Base-by-base conservation (phyloP, 257 asterid genomes). In the Nicotiana obtusifolia region DNA sequence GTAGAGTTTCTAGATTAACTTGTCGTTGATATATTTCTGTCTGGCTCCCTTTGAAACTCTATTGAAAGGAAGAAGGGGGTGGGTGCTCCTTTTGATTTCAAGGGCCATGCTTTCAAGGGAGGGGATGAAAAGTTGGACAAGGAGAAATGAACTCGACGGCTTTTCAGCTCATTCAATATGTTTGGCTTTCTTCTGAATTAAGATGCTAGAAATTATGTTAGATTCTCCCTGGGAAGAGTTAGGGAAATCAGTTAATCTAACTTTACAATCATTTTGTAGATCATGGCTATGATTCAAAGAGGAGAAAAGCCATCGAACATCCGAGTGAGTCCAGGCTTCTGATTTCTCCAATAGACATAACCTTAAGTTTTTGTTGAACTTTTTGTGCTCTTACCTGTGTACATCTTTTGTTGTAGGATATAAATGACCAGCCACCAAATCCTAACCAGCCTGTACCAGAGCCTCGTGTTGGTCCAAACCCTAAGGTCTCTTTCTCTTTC, bases 261-360 rank as follows among this genome's bases (percentile, higher is more conserved):
- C 44, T 16, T 31, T 35, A 31, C 30, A 5, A 14, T 62, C 37
- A 24, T 64, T 26, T 64, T 84, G 88, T 93, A 95, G 99, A 91
- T 95, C 85, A 87, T 95, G 98, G 89, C 87, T 77, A 93, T 91
- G 97, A 88, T 95, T 85, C 93, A 91, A 82, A 89, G 97, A 88
- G 99, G 99, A 85, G 99, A 95, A 86, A 94, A 81, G 75, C 99
- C 97, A n/a, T 78, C 97, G 73, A 94, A 94, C 83, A 90, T 95
- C 77, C 89, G 97, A 89, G 99, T 95, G 80, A 76, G 91, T 89
- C 83, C 81, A 65, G 80, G 31, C 47, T 26, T 14, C 73, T 20
- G 69, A 19, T 31, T 24, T 75, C 77, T 73, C 52, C 22, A 57
- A 71, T 78, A 84, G 75, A 82, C 76, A 1, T 44, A 20, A 57